Percentiles rank a stretch among this genome's conserved stretches.
These are phyloP conservation scores for Kodamaea laetipori DNA, from an alignment of 805 yeast species.

Conservation along the genomic window DNA sequence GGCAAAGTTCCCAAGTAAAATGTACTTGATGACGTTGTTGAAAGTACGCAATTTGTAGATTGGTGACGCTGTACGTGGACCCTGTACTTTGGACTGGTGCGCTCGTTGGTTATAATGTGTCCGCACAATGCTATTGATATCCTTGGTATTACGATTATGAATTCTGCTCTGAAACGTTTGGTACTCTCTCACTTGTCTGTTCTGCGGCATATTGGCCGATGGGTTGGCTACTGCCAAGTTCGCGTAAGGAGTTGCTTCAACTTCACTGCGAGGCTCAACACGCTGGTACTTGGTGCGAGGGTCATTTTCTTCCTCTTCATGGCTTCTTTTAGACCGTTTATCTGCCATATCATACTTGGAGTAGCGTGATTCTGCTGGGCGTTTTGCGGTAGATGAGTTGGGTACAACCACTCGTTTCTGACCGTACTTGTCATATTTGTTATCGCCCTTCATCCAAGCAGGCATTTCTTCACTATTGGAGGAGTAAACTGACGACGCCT, in stretches of 20 bases:
- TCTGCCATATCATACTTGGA: slow-evolving; percentile 8
- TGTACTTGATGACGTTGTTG: slow-evolving; percentile 89
- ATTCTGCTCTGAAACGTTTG: slow-evolving; percentile 43
- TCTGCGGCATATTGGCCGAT: slow-evolving; percentile 2
- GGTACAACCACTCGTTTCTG: slow-evolving; percentile 12
- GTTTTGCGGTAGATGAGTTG: neutral
- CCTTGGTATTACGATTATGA: slow-evolving; percentile 34
- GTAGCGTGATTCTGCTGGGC: slow-evolving; percentile 2
- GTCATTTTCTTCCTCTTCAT: slow-evolving; percentile 6
- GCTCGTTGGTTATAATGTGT: slow-evolving; percentile 87
- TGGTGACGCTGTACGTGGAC: slow-evolving; percentile 71
- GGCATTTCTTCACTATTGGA: slow-evolving; percentile 31
- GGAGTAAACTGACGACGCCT: slow-evolving; percentile 27
- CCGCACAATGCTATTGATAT: slow-evolving; percentile 70
- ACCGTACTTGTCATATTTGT: slow-evolving; percentile 46
- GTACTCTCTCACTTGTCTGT: slow-evolving; percentile 21
- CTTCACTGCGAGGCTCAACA: neutral
- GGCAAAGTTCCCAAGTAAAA: slow-evolving; percentile 67
- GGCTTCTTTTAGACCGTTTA: neutral
- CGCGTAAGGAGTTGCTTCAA: slow-evolving; percentile 4
- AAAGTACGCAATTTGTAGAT: slow-evolving; percentile 84
- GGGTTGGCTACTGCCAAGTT: slow-evolving; percentile 10
- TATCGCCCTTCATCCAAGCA: slow-evolving; percentile 41
- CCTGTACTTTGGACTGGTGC: slow-evolving; percentile 58
- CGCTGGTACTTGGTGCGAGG: slow-evolving; percentile 4